Evolutionary conservation across 75 land plant genomes (phyloP).

Genomic region (Sequoiadendron giganteum): DNA sequence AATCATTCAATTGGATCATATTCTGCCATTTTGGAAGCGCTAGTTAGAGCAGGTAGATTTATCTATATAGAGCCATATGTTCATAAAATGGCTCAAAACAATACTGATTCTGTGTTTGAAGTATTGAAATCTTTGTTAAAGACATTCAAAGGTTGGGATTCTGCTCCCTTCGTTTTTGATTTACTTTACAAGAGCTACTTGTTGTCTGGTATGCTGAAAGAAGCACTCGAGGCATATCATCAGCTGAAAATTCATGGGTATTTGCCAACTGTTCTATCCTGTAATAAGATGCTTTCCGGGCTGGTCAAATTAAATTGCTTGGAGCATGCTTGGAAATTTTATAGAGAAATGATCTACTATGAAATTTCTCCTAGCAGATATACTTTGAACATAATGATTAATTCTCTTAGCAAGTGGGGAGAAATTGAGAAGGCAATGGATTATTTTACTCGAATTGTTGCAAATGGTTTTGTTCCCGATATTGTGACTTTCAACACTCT

Average conservation of each 20-base stretch:
- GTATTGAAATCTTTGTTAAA: conserved; percentile 5
- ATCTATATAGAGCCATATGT: background rate
- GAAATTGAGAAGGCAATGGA: background rate
- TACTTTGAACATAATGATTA: conserved; percentile 7
- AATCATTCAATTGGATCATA: conserved; percentile 7
- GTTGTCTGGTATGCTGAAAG: background rate
- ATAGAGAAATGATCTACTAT: background rate
- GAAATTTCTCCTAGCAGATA: conserved; percentile 1
- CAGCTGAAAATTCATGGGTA: conserved; percentile 3
- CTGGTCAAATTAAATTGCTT: background rate
- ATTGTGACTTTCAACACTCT: conserved; percentile 10
- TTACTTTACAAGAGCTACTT: background rate
- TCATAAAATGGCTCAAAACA: background rate
- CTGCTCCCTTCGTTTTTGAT: conserved; percentile 1
- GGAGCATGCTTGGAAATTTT: conserved; percentile 7
- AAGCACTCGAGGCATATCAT: conserved; percentile 4
- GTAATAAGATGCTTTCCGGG: conserved; percentile 1
- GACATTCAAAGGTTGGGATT: conserved; percentile 12
- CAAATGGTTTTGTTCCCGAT: conserved; percentile 8
- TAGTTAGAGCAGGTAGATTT: conserved; percentile 9
- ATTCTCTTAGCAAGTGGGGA: conserved; percentile 8
- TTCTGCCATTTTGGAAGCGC: conserved; percentile 8
- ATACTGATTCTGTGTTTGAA: background rate
- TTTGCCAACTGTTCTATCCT: conserved; percentile 3
- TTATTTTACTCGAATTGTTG: background rate